These are phyloP conservation scores for Pythium rhizo-oryzae DNA, from an alignment of 352 stramenopile genomes.

Conservation along the genomic window DNA sequence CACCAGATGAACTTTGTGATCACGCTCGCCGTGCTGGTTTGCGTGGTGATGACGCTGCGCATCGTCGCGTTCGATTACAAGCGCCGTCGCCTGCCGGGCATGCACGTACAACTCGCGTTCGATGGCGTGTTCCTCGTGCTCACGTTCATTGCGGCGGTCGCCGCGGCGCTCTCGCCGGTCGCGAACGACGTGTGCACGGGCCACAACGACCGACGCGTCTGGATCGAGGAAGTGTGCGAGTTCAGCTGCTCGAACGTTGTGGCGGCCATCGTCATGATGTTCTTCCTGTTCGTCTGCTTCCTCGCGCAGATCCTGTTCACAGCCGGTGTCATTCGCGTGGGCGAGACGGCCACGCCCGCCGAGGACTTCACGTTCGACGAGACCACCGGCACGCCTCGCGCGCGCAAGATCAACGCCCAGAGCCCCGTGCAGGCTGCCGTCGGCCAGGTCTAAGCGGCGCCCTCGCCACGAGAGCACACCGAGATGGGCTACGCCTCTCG, in stretches of 20 bases:
- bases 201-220: conserved; percentile 42
- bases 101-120: conserved; percentile 43
- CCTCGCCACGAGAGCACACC: too few relatives aligned
- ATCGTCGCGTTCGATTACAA: conserved; percentile 62
- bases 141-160: conserved; percentile 57
- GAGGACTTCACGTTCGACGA: conserved; percentile 63
- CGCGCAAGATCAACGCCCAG: conserved; percentile 38
- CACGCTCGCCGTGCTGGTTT: conserved; percentile 39
- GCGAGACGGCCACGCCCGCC: conserved; percentile 11
- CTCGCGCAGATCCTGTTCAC: conserved; percentile 60
- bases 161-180: conserved; percentile 52
- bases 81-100: conserved; percentile 46
- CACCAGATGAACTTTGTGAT: conserved; percentile 67
- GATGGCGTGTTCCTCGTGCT: conserved; percentile 59
- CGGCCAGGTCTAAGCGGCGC: conserved; percentile 38
- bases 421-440: conserved; percentile 17
- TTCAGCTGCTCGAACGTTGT: conserved; percentile 67
- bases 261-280: conserved; percentile 51
- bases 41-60: conserved; percentile 38
- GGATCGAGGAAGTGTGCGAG: conserved; percentile 66
- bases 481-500: too few relatives aligned
- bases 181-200: conserved; percentile 60
- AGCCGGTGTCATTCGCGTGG: conserved; percentile 38
- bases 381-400: conserved; percentile 36
- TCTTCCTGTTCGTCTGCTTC: conserved; percentile 58